A percentile compares a stretch with the other conserved stretches of the same genome.
Evolutionary conservation across 139 green algal species (phyloP).

Genomic region (Auxenochlorella pyrenoidosa): DNA sequence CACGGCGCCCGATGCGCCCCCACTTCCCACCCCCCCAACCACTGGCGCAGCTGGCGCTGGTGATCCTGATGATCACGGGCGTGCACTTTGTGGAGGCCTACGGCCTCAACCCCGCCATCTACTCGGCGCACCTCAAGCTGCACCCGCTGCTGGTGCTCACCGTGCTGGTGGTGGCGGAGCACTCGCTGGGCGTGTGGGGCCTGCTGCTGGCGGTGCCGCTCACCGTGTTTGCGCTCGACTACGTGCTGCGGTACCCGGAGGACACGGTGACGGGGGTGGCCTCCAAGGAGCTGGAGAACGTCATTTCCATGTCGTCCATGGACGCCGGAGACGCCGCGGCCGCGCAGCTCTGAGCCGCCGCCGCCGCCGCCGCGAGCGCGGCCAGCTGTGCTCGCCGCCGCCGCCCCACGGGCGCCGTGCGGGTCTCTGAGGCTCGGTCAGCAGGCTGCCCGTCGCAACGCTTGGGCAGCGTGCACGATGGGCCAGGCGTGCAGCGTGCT

Average conservation of each 20-base stretch:
- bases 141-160: slow-evolving; percentile 89
- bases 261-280: slow-evolving; percentile 66
- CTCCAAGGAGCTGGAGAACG: slow-evolving; percentile 68
- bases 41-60: slow-evolving; percentile 71
- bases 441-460: neutral
- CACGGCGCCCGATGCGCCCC: no score
- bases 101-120: slow-evolving; percentile 86
- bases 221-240: slow-evolving; percentile 94
- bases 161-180: slow-evolving; percentile 79
- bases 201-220: slow-evolving; percentile 92
- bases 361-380: neutral
- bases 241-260: slow-evolving; percentile 69
- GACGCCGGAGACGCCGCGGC: neutral
- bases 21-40: neutral
- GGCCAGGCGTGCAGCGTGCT: neutral
- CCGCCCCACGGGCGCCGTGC: no score
- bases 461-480: neutral
- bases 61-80: slow-evolving; percentile 84
- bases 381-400: no score
- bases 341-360: neutral
- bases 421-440: neutral
- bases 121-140: slow-evolving; percentile 93
- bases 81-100: slow-evolving; percentile 93
- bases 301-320: slow-evolving; percentile 26
- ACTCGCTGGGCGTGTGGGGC: slow-evolving; percentile 93